Evolutionary conservation across 345 rosid species (phyloP).

Genomic region (Gossypium stocksii): DNA sequence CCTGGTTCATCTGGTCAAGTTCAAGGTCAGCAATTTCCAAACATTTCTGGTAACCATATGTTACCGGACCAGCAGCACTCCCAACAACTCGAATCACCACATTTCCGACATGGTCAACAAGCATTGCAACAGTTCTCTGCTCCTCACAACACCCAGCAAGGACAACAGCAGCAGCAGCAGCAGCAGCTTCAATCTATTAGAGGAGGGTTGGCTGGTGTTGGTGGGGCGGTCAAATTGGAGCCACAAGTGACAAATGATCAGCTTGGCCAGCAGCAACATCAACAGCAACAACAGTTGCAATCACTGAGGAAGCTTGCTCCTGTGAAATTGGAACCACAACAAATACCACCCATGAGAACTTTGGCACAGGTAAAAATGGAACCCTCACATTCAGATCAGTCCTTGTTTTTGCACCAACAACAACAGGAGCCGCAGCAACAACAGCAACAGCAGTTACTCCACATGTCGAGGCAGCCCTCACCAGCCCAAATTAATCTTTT

Average conservation of each 20-base stretch:
- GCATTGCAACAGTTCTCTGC: slow-evolving; percentile 59
- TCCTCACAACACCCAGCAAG: slow-evolving; percentile 42
- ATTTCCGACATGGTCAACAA: slow-evolving; percentile 75
- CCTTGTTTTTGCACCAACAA: slow-evolving; percentile 52
- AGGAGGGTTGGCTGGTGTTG: slow-evolving; percentile 68
- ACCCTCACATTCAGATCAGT: slow-evolving; percentile 70
- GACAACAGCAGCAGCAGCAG: slow-evolving; percentile 51
- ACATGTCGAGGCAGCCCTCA: slow-evolving; percentile 79
- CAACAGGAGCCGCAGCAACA: slow-evolving; percentile 23
- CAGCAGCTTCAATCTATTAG: slow-evolving; percentile 54
- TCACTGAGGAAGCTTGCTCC: slow-evolving; percentile 54
- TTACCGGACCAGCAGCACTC: slow-evolving; percentile 67
- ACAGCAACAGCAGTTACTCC: slow-evolving; percentile 74
- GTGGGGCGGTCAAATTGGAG: slow-evolving; percentile 70
- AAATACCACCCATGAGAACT: slow-evolving; percentile 54
- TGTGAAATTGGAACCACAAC: slow-evolving; percentile 78
- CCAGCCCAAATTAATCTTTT: slow-evolving; percentile 70
- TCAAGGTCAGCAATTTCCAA: slow-evolving; percentile 77
- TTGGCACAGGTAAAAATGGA: slow-evolving; percentile 72
- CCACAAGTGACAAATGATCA: slow-evolving; percentile 69
- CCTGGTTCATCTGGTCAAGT: slow-evolving; percentile 63
- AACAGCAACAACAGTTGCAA: slow-evolving; percentile 52
- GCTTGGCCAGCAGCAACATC: slow-evolving; percentile 51
- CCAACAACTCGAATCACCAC: slow-evolving; percentile 60
- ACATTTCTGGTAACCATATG: slow-evolving; percentile 52